Evolutionary conservation across 768 basidiomycete genomes (phyloP).

Genomic region (Terana coerulea): DNA sequence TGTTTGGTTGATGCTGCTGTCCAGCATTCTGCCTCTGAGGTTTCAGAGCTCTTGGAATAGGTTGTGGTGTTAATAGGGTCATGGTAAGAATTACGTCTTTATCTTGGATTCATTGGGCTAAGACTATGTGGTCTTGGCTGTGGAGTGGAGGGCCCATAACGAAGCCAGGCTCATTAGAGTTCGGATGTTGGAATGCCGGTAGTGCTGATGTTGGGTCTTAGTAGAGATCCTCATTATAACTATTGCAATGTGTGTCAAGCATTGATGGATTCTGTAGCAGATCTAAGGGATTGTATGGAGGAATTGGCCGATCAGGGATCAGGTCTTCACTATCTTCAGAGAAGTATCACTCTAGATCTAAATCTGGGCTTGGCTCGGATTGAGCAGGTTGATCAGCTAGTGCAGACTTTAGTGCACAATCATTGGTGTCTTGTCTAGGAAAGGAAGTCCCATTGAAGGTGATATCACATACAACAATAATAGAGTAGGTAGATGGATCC

Average conservation of each 20-base stretch:
- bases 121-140: no score
- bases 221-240: background rate
- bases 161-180: background rate
- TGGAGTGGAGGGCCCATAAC: background rate
- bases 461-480: no score
- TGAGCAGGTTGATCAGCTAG: background rate
- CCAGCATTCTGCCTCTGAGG: background rate
- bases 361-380: background rate
- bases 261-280: background rate
- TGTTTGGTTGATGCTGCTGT: background rate
- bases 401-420: background rate
- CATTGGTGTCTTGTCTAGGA: background rate
- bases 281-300: background rate
- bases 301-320: background rate
- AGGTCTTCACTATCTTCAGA: no score
- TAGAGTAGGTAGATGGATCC: no score
- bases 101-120: no score
- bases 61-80: no score
- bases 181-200: no score
- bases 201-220: background rate
- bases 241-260: background rate
- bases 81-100: no score
- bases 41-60: background rate
- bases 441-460: no score
- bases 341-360: no score